Percentiles rank a stretch among this genome's conserved stretches.
phyloP scores from a whole-genome alignment of 176 grass and related monocot genomes.

The Coix lacrymajobi region DNA sequence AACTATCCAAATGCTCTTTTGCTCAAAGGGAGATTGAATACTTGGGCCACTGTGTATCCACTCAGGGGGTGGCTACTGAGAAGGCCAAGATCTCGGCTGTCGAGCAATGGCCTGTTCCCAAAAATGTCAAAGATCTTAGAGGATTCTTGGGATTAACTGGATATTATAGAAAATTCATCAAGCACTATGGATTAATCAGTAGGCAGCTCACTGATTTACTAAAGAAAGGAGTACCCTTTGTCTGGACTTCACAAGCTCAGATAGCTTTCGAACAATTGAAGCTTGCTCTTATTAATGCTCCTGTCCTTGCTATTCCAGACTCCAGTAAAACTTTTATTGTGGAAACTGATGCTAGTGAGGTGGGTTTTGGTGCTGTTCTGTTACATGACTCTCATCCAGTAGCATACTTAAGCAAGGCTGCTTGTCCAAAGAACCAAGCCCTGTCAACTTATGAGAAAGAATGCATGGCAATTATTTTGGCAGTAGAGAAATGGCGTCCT shows the following conservation, averaged over 20 bases:
- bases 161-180: not conserved
- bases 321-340: fast-evolving
- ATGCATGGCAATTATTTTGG: not conserved
- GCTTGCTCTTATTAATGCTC: fast-evolving
- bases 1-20: not conserved
- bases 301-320: fast-evolving
- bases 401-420: not conserved
- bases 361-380: not conserved
- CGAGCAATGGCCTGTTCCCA: fast-evolving
- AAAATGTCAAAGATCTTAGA: fast-evolving
- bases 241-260: not conserved
- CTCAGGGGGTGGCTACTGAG: fast-evolving
- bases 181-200: not conserved
- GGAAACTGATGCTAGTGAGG: not conserved
- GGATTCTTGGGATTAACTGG: not conserved
- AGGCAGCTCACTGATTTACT: too few species aligned
- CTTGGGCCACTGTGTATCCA: not conserved
- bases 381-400: not conserved
- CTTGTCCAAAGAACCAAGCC: not conserved
- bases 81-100: fast-evolving
- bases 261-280: not conserved
- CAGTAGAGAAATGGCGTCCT: not conserved
- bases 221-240: fast-evolving
- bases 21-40: not conserved
- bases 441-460: not conserved